Percentiles rank a stretch among this genome's conserved stretches.
These are phyloP conservation scores for Trichophyton benhamiae DNA, from an alignment of 2,329 filamentous ascomycete genomes.

Conservation along the genomic window DNA sequence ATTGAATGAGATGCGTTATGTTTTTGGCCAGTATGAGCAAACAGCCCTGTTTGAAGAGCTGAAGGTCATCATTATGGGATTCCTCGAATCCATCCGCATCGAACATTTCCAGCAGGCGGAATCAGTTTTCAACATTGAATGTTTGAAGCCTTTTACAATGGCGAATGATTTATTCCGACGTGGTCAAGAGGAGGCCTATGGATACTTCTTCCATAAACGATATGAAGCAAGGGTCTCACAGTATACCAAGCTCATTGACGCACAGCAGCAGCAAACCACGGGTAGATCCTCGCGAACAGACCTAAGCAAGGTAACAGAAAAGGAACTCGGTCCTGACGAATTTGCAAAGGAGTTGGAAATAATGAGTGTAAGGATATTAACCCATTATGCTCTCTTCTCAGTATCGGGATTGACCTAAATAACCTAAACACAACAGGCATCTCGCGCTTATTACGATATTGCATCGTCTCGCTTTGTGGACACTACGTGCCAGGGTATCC, in stretches of 20 bases:
- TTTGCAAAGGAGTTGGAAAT: slow-evolving; percentile 30
- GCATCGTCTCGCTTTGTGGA: slow-evolving; percentile 30
- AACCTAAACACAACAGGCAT: slow-evolving; percentile 17
- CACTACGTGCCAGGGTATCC: slow-evolving; percentile 26
- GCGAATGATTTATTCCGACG: slow-evolving; percentile 18
- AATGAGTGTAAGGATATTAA: slow-evolving; percentile 27
- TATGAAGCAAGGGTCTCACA: slow-evolving; percentile 11
- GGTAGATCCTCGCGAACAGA: slow-evolving; percentile 12
- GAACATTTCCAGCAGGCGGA: slow-evolving; percentile 34
- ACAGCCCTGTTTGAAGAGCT: slow-evolving; percentile 26
- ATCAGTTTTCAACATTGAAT: slow-evolving; percentile 44
- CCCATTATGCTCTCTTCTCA: neutral
- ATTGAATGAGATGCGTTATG: slow-evolving; percentile 37
- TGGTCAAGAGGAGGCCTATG: slow-evolving; percentile 12
- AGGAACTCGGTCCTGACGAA: slow-evolving; percentile 23
- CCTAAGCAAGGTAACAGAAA: slow-evolving; percentile 18
- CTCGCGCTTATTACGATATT: slow-evolving; percentile 29
- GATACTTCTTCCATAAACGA: slow-evolving; percentile 14
- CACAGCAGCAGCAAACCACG: neutral
- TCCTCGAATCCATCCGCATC: slow-evolving; percentile 34
- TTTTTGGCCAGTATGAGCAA: slow-evolving; percentile 23
- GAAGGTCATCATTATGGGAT: slow-evolving; percentile 32
- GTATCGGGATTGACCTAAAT: too few relatives aligned
- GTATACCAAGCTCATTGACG: slow-evolving; percentile 3
- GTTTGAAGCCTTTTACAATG: slow-evolving; percentile 46